phyloP scores from a whole-genome alignment of 1,139 yeast species.

The Candida tetrigidarum region DNA sequence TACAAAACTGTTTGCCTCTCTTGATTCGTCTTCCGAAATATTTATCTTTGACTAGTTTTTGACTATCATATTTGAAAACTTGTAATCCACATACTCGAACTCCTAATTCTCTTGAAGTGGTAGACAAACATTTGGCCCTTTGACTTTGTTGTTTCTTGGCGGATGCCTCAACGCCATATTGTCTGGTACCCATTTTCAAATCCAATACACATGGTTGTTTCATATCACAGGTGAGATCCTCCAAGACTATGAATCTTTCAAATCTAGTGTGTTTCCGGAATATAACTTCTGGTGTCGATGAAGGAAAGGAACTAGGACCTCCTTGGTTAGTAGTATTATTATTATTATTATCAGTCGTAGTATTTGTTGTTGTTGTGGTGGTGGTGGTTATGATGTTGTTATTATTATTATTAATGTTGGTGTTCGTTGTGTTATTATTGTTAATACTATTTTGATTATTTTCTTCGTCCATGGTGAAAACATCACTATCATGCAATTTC shows the following conservation, averaged over 20 bases:
- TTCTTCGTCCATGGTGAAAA: slow-evolving; percentile 42
- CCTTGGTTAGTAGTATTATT: neutral
- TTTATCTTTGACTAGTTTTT: slow-evolving; percentile 71
- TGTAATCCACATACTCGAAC: slow-evolving; percentile 97
- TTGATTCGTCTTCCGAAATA: slow-evolving; percentile 85
- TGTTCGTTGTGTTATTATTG: slow-evolving; percentile 4
- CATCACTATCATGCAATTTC: slow-evolving; percentile 23
- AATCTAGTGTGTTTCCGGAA: slow-evolving; percentile 55
- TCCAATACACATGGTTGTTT: slow-evolving; percentile 89
- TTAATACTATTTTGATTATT: slow-evolving; percentile 5
- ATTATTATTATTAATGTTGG: neutral
- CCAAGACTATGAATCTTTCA: slow-evolving; percentile 85
- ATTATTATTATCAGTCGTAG: slow-evolving; percentile 6
- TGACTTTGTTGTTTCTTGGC: slow-evolving; percentile 77
- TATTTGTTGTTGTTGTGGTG: neutral
- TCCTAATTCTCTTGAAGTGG: slow-evolving; percentile 84
- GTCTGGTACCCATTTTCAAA: slow-evolving; percentile 97
- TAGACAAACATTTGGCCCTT: slow-evolving; percentile 73
- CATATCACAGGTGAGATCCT: slow-evolving; percentile 88
- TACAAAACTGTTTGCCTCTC: slow-evolving; percentile 77
- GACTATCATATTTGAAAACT: slow-evolving; percentile 60
- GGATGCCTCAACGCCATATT: slow-evolving; percentile 93
- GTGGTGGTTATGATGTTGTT: slow-evolving; percentile 6
- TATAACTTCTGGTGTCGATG: slow-evolving; percentile 9
- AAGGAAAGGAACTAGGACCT: neutral